These are phyloP conservation scores for Eimeria falciformis DNA, from an alignment of 169 alveolate genomes.

Conservation along the genomic window DNA sequence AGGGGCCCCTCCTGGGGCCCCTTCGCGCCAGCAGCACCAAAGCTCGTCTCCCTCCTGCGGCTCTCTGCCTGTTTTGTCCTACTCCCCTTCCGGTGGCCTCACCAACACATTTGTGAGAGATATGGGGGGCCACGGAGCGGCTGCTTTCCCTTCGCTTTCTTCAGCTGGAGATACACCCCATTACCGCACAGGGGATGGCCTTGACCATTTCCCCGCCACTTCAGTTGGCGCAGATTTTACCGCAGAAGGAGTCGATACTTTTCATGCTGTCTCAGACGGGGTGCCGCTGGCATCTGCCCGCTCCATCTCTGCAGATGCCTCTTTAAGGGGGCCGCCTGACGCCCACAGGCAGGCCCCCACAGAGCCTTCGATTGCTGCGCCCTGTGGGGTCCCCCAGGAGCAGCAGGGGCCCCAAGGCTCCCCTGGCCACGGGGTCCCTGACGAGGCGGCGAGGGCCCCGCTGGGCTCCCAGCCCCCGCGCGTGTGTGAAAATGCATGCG, in stretches of 20 bases:
- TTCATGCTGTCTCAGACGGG: neutral
- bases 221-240: neutral
- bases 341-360: neutral
- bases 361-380: neutral
- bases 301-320: neutral
- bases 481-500: neutral
- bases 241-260: neutral
- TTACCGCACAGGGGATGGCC: neutral
- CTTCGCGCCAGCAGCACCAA: neutral
- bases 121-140: neutral
- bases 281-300: too few species aligned
- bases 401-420: neutral
- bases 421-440: too few species aligned
- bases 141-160: neutral
- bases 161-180: neutral
- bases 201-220: neutral
- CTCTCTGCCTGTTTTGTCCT: neutral
- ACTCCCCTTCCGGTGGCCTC: neutral
- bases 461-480: too few species aligned
- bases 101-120: neutral
- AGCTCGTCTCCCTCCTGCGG: neutral
- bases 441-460: too few species aligned
- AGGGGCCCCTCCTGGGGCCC: neutral
- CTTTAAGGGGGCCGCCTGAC: neutral
- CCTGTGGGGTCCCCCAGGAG: conserved; percentile 8